These are phyloP conservation scores for Tinospora cordifolia DNA, from an alignment of 164 flowering plant species.

Conservation along the genomic window DNA sequence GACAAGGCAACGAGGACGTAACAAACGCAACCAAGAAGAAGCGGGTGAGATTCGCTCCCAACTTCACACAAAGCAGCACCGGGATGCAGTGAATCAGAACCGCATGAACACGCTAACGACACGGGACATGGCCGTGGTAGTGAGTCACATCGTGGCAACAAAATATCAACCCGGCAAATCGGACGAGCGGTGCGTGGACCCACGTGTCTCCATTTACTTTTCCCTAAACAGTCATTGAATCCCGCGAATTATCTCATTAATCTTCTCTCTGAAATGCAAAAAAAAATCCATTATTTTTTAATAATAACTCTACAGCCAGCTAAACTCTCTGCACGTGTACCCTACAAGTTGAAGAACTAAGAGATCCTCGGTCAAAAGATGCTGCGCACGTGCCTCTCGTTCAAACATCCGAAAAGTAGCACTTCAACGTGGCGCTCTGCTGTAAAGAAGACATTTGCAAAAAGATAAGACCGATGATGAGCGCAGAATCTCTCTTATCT, in stretches of 20 bases:
- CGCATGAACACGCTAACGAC: no score
- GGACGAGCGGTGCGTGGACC: neutral
- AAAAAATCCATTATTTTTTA: no score
- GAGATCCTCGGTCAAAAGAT: conserved; percentile 6
- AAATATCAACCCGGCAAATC: neutral
- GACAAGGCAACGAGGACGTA: no score
- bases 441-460: neutral
- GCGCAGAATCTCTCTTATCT: neutral
- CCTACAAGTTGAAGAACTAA: neutral
- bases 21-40: no score
- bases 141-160: neutral
- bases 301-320: neutral
- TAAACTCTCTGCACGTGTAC: neutral
- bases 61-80: no score
- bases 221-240: neutral
- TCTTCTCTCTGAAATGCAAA: neutral
- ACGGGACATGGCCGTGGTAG: neutral
- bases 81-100: no score
- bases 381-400: conserved; percentile 5
- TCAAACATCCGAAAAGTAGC: neutral
- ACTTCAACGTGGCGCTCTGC: neutral
- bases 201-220: neutral
- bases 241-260: neutral
- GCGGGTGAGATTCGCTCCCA: no score
- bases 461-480: conserved; percentile 10